A percentile compares a stretch with the other conserved stretches of the same genome.
Evolutionary conservation across 73 alveolate genomes (phyloP).

Genomic region (Paramecium biaurelia): DNA sequence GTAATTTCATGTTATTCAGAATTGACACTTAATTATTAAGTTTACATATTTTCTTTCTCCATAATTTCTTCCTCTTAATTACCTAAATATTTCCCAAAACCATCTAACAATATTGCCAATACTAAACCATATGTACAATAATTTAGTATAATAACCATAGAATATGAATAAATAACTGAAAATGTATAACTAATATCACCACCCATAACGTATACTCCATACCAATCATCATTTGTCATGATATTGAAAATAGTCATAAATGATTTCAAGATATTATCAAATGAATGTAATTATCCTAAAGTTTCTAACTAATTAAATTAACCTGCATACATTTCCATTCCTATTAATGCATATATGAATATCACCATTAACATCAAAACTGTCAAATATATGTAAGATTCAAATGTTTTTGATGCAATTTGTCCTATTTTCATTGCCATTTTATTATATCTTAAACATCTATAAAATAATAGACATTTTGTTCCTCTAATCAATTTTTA

Average conservation of each 20-base stretch:
- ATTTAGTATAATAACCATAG: not conserved
- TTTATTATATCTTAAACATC: constrained; percentile 6
- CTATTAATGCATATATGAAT: not conserved
- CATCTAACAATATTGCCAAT: not conserved
- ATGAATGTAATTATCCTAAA: not conserved
- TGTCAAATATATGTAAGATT: not conserved
- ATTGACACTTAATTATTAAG: not conserved
- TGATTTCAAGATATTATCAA: not conserved
- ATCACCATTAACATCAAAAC: not conserved
- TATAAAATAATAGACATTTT: not conserved
- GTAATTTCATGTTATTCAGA: not conserved
- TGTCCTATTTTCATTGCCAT: not conserved
- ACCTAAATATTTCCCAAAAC: not conserved
- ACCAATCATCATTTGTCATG: constrained; percentile 35
- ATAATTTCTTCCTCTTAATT: not conserved
- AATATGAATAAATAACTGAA: not conserved
- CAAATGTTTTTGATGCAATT: not conserved
- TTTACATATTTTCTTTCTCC: not conserved
- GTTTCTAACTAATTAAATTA: not conserved
- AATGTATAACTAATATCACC: not conserved
- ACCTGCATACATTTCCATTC: not conserved
- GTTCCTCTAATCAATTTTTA: not conserved
- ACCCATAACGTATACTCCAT: not conserved
- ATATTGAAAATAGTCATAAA: not conserved
- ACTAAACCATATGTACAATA: constrained; percentile 22